Evolutionary conservation across 371 early-diverging fungal genomes (phyloP).

Genomic region (Syncephalastrum racemosum): DNA sequence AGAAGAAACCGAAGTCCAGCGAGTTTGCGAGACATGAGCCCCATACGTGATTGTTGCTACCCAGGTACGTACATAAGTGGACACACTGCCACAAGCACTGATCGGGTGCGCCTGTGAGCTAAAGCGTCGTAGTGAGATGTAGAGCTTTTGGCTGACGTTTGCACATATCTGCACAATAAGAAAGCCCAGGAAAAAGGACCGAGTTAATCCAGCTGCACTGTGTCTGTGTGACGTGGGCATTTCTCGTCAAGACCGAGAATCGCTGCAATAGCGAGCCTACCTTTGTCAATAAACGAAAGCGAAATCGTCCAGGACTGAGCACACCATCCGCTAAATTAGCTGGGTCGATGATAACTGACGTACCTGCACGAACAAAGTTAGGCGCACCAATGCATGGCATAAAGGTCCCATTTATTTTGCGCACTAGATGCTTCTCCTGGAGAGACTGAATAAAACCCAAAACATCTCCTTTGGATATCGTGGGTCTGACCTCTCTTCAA

Average conservation of each 20-base stretch:
- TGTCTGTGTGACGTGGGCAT: conserved; percentile 17
- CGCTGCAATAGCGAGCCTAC: conserved; percentile 27
- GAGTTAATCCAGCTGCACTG: conserved; percentile 33
- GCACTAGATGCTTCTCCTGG: conserved; percentile 14
- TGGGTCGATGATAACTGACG: too few relatives aligned
- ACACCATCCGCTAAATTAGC: neutral
- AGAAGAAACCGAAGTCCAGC: conserved; percentile 38
- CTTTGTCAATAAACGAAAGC: conserved; percentile 36
- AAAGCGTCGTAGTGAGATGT: neutral
- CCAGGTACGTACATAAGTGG: conserved; percentile 29
- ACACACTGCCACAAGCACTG: conserved; percentile 31
- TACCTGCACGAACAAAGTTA: conserved; percentile 22
- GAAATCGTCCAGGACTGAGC: neutral
- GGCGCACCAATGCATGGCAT: conserved; percentile 20
- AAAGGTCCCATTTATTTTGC: conserved; percentile 17
- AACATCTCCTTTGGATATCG: too few relatives aligned
- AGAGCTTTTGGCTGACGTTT: neutral
- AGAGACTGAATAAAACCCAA: conserved; percentile 2
- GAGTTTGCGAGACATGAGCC: conserved; percentile 24
- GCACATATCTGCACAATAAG: conserved; percentile 26
- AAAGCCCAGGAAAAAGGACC: conserved; percentile 38
- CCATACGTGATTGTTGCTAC: conserved; percentile 25
- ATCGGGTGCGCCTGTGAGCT: conserved; percentile 26
- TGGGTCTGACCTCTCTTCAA: too few relatives aligned
- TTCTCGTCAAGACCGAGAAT: conserved; percentile 30